phyloP scores from a whole-genome alignment of 352 stramenopile genomes.

The Pythium sukuiense region DNA sequence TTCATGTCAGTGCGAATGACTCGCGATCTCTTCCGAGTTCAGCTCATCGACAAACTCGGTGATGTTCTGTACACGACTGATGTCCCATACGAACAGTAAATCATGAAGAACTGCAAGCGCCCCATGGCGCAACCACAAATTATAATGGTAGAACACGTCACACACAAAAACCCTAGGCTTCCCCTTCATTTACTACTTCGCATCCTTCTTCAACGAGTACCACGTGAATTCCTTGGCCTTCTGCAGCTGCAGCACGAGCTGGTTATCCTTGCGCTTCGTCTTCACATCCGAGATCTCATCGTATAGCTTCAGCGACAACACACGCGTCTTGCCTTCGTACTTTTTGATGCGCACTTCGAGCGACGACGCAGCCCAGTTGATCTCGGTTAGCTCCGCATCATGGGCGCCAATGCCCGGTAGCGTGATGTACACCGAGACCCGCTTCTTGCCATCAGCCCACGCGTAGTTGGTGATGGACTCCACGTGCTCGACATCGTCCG shows the following conservation, averaged over 20 bases:
- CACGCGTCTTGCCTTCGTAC: conserved; percentile 68
- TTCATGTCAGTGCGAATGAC: conserved; percentile 84
- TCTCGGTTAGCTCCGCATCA: conserved; percentile 55
- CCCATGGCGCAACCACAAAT: background rate
- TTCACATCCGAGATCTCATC: conserved; percentile 81
- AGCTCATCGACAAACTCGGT: conserved; percentile 64
- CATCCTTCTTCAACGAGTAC: conserved; percentile 83
- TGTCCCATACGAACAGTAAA: conserved; percentile 42
- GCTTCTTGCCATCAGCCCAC: conserved; percentile 82
- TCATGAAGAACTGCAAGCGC: background rate
- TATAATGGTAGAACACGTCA: background rate
- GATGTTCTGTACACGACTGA: conserved; percentile 85
- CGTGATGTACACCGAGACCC: conserved; percentile 75
- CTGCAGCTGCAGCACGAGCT: conserved; percentile 73
- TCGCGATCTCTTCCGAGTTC: conserved; percentile 64
- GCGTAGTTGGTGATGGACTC: conserved; percentile 78
- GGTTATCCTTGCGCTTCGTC: conserved; percentile 78
- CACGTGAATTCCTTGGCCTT: conserved; percentile 82
- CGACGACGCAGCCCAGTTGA: conserved; percentile 66
- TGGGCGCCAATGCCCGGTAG: conserved; percentile 63
- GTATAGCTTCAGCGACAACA: conserved; percentile 75
- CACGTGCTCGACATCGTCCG: conserved; percentile 37
- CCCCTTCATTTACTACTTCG: conserved; percentile 31
- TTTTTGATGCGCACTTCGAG: conserved; percentile 63
- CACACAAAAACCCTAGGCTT: background rate